These are phyloP conservation scores for Ilex paraguariensis DNA, from an alignment of 305 asterid genomes.

Conservation along the genomic window DNA sequence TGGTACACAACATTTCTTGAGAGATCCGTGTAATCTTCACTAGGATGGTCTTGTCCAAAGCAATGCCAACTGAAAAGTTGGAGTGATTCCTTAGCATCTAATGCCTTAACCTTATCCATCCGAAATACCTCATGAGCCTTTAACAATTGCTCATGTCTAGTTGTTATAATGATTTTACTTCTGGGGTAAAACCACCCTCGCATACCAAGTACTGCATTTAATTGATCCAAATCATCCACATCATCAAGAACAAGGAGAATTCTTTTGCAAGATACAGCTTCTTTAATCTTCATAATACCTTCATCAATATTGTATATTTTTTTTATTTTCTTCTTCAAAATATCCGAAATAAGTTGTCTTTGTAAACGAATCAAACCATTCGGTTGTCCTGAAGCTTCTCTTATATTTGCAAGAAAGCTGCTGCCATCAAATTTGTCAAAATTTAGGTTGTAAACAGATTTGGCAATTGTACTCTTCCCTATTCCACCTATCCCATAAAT, in stretches of 20 bases:
- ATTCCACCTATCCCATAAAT: slow-evolving; percentile 22
- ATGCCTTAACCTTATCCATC: slow-evolving; percentile 4
- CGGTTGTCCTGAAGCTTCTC: slow-evolving; percentile 11
- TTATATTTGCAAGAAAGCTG: slow-evolving; percentile 14
- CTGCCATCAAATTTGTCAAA: slow-evolving; percentile 9
- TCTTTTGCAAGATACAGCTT: slow-evolving; percentile 7
- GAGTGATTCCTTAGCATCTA: slow-evolving; percentile 14
- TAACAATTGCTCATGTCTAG: slow-evolving; percentile 9
- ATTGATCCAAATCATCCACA: slow-evolving; percentile 15
- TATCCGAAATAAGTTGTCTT: slow-evolving; percentile 10
- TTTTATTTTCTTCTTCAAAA: not conserved
- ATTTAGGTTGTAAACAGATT: slow-evolving; percentile 17
- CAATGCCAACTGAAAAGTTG: slow-evolving; percentile 18
- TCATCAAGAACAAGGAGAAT: slow-evolving; percentile 23
- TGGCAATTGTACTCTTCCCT: slow-evolving; percentile 24
- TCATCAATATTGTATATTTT: slow-evolving; percentile 11
- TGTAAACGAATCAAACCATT: slow-evolving; percentile 13
- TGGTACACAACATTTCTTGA: slow-evolving; percentile 8
- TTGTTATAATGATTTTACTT: slow-evolving; percentile 19
- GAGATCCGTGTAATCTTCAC: slow-evolving; percentile 3
- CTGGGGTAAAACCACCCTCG: slow-evolving; percentile 16
- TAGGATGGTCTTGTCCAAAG: slow-evolving; percentile 11
- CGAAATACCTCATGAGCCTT: slow-evolving; percentile 5
- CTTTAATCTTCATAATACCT: slow-evolving; percentile 12
- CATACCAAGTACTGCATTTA: slow-evolving; percentile 11